Evolutionary conservation across 208 protist genomes (phyloP), one percentile per base, ranked within the genome.

Genomic region (Crithidia fasciculata): DNA sequence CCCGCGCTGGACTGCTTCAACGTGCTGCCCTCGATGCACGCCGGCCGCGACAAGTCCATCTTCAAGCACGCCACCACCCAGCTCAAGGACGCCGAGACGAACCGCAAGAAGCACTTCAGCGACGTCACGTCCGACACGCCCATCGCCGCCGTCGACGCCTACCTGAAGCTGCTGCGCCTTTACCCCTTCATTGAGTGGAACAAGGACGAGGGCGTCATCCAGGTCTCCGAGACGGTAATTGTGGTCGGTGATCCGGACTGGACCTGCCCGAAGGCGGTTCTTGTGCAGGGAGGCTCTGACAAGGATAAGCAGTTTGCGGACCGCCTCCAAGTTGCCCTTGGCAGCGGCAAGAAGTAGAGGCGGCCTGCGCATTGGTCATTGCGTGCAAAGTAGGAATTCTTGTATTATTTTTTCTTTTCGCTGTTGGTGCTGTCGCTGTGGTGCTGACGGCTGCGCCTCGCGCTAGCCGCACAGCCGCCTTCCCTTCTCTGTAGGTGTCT

Each of bases 111-210:
- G 47, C 62, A 83, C 37, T 81, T 93, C 60, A 72, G 77, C 56
- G 76, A 72, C 0, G 68, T 92, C 28, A 81, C 88, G 19, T 43
- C 64, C 8, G 80, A 89, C 45, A 91, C 84, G 2, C 81, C 88
- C 9, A 95, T 96, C 52, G 90, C 81, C 15, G 89, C 92, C 2
- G 80, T 84, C 53, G 83, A 93, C 58, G 84, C 82, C n/a, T 85
- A 94, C 49, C 61, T 83, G 28, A 76, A 86, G 40, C 74, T 96
- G 36, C 78, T 83, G 4, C 83, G 92, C 9, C 70, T 95, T 50
- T 96, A 93, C 72, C 92, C 88, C 9, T 84, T 86, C 58, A 93
- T 92, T 41, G 79, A 81, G 55, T 96, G 92, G 90, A 87, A 94
- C 67, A 78, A 78, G 39, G 84, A 89, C 4, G 86, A 92, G 44